Evolutionary conservation across 345 rosid genomes (phyloP), one percentile per base, ranked within the genome.

Genomic region (Pistacia integerrima): DNA sequence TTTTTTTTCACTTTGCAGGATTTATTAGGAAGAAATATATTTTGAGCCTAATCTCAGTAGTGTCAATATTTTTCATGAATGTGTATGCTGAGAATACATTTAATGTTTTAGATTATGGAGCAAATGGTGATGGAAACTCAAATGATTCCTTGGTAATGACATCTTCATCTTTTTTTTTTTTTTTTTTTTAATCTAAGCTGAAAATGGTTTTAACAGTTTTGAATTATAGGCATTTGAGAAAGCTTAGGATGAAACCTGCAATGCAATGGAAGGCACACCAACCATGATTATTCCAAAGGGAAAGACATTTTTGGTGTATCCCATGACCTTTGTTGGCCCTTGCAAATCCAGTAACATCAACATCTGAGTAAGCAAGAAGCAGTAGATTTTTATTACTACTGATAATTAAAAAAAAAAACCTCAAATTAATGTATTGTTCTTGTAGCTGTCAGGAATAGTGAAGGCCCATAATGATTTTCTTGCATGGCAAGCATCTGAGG

Each of bases 211-310:
- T 64, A 35, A 2, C 14, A 33, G 5, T 58, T 58, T 25, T 10
- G 18, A 3, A n/a, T 18, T 28, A 4, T 30, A 13, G 87, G 79
- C 61, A 35, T 84, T 81, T 25, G 1, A 17, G 51, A 81, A 61
- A 48, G 84, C 81, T 20, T 81, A 85, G 87, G 66, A 44, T 0
- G 58, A 20, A 13, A 18, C 73, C n/a, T 78, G 83, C 33, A 44
- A 55, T 33, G 72, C 67, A 5, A 25, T 16, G 0, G 44, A 28
- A 62, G 64, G 30, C n/a, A 67, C 11, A 11, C 61, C 81, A 4
- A 76, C 82, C 6, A 22, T 79, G 54, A 3, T 73, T 5, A 36
- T 84, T 16, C 85, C 85, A 11, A 10, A 46, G 13, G 76, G 73
- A 5, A 81, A 77, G 28, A 68, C 46, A 55, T 76, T 73, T 70